These are phyloP conservation scores for Gossypium anomalum DNA, from an alignment of 345 rosid genomes.

Conservation along the genomic window DNA sequence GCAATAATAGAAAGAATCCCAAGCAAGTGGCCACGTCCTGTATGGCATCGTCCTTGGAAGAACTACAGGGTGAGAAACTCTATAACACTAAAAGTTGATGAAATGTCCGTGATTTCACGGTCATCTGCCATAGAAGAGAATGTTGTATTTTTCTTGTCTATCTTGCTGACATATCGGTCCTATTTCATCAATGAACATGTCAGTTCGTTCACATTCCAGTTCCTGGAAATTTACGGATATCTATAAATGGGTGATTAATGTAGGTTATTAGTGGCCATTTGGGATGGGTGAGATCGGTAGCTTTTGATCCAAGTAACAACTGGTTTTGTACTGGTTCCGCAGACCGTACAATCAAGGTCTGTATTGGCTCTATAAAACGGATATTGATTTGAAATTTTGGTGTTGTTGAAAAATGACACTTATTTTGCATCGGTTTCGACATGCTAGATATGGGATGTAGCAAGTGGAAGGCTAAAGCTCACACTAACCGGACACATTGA, in stretches of 20 bases:
- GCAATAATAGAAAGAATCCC: constrained; percentile 96
- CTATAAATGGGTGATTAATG: constrained; percentile 23
- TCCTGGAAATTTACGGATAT: constrained; percentile 12
- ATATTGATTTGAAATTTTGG: background rate
- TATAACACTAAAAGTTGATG: background rate
- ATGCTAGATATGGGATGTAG: constrained; percentile 93
- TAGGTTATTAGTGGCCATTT: constrained; percentile 92
- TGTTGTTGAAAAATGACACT: background rate
- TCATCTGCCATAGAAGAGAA: background rate
- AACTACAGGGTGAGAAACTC: constrained; percentile 73
- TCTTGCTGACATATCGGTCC: background rate
- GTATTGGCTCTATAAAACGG: background rate
- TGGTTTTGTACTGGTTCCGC: constrained; percentile 99
- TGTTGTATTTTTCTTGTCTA: background rate
- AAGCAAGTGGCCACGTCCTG: constrained; percentile 96
- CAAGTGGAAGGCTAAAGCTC: constrained; percentile 81
- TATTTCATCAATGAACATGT: background rate
- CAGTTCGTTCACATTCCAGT: background rate
- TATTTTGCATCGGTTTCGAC: constrained; percentile 13
- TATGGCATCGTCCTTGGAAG: constrained; percentile 99
- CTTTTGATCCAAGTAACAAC: constrained; percentile 93
- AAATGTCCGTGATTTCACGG: background rate
- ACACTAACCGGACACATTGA: constrained; percentile 96
- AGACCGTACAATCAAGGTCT: constrained; percentile 64
- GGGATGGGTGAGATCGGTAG: constrained; percentile 98